These are phyloP conservation scores for Hanseniaspora vineae DNA, from an alignment of 805 yeast genomes.

Conservation along the genomic window DNA sequence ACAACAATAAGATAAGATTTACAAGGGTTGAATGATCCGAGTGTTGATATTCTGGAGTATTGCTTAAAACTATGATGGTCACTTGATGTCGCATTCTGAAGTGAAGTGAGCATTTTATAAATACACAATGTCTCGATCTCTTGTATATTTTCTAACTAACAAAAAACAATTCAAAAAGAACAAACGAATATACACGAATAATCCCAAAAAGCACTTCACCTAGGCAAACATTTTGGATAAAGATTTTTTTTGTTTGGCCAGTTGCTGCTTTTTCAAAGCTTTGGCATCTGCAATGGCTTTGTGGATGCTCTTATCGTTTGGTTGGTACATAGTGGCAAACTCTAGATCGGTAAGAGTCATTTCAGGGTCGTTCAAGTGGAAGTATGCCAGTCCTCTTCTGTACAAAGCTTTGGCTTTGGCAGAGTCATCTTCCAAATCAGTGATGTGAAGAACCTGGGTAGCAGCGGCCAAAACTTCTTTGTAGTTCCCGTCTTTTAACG, in stretches of 20 bases:
- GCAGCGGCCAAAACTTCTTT: constrained; percentile 46
- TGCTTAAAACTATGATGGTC: too few relatives aligned
- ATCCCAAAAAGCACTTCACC: too few relatives aligned
- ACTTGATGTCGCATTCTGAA: too few relatives aligned
- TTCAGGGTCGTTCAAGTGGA: constrained; percentile 52
- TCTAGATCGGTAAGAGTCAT: constrained; percentile 54
- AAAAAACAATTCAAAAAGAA: not conserved
- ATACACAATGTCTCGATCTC: too few relatives aligned
- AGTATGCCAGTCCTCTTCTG: constrained; percentile 71
- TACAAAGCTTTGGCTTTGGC: constrained; percentile 75
- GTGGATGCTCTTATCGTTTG: constrained; percentile 58
- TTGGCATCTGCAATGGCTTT: constrained; percentile 53
- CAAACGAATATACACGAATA: not conserved
- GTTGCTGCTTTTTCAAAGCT: constrained; percentile 35
- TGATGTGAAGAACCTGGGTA: constrained; percentile 51
- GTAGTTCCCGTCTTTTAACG: constrained; percentile 47
- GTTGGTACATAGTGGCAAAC: constrained; percentile 50
- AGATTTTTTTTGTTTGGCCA: constrained; percentile 60
- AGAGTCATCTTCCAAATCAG: constrained; percentile 38
- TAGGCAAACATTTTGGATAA: constrained; percentile 50
- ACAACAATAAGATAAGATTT: too few relatives aligned
- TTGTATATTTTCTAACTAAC: too few relatives aligned
- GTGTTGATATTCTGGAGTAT: too few relatives aligned
- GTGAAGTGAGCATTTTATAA: too few relatives aligned
- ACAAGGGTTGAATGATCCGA: too few relatives aligned